phyloP scores from a whole-genome alignment of 1,284 basidiomycete genomes.

The Heterobasidion occidentale region DNA sequence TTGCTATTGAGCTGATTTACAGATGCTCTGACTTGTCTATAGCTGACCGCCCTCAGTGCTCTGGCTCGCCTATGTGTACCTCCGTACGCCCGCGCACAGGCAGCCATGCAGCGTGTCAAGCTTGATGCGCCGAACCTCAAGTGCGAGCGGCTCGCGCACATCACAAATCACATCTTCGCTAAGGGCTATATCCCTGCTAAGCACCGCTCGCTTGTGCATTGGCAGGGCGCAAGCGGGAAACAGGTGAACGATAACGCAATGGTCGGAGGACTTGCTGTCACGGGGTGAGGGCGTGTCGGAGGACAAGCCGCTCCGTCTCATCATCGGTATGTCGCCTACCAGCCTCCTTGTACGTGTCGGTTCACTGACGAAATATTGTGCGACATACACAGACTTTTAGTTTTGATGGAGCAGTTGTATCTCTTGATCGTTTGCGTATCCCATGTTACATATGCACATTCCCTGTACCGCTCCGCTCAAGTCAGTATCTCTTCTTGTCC shows the following conservation, averaged over 20 bases:
- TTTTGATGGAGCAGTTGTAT: no score
- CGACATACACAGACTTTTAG: no score
- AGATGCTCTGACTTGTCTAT: conserved; percentile 1
- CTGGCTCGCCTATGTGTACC: conserved; percentile 36
- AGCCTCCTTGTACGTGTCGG: no score
- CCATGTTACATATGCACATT: no score
- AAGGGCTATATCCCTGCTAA: conserved; percentile 29
- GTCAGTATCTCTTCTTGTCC: no score
- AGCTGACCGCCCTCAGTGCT: conserved; percentile 31
- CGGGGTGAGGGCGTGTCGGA: conserved; percentile 29
- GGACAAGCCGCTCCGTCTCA: conserved; percentile 27
- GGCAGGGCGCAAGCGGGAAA: conserved; percentile 29
- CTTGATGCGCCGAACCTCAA: conserved; percentile 11
- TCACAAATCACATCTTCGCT: conserved; percentile 39
- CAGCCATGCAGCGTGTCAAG: conserved; percentile 33
- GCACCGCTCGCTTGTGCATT: conserved; percentile 29
- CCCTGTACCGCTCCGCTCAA: no score
- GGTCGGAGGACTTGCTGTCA: conserved; percentile 25
- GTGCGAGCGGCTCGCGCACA: conserved; percentile 24
- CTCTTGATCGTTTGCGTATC: no score
- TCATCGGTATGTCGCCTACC: conserved; percentile 24
- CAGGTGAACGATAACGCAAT: conserved; percentile 26
- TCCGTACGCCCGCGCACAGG: conserved; percentile 20
- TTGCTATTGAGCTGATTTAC: no score
- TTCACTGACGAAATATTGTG: no score